A percentile compares a stretch with the other conserved stretches of the same genome.
phyloP scores from a whole-genome alignment of 177 flowering plant genomes.

The Tripterygium wilfordii region DNA sequence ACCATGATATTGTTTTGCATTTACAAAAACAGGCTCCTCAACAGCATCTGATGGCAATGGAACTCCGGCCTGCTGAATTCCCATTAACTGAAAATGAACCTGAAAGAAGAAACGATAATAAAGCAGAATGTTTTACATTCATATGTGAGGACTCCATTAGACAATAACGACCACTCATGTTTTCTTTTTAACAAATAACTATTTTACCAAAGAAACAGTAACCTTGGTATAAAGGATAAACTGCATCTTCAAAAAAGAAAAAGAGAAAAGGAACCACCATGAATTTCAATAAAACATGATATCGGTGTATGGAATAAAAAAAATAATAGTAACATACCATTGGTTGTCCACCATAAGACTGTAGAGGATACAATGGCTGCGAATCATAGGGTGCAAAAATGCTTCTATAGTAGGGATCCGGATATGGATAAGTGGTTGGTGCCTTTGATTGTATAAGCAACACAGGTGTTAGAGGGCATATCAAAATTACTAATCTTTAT shows the following conservation, averaged over 20 bases:
- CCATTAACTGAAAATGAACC: slow-evolving; percentile 90
- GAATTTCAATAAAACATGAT: slow-evolving; percentile 1
- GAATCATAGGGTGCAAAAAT: slow-evolving; percentile 81
- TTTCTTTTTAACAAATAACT: too few species aligned
- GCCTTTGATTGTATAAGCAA: slow-evolving; percentile 32
- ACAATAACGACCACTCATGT: too few species aligned
- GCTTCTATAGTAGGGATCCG: slow-evolving; percentile 87
- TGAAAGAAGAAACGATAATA: slow-evolving; percentile 21
- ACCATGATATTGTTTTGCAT: slow-evolving; percentile 95
- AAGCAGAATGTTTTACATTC: too few species aligned
- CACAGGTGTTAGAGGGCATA: background rate
- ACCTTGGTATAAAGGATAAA: too few species aligned
- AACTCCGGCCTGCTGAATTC: slow-evolving; percentile 79
- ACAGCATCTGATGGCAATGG: slow-evolving; percentile 84
- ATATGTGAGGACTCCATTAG: too few species aligned
- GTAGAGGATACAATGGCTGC: slow-evolving; percentile 53
- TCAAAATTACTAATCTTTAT: background rate
- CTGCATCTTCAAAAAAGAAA: too few species aligned
- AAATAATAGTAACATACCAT: slow-evolving; percentile 45
- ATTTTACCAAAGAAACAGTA: too few species aligned
- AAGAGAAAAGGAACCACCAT: background rate
- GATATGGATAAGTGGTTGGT: slow-evolving; percentile 70
- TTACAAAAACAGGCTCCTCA: slow-evolving; percentile 94
- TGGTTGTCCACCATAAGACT: slow-evolving; percentile 49
- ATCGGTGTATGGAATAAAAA: background rate